Conservation (phyloP, 75 land plant species). For the Picea sitchensis region DNA sequence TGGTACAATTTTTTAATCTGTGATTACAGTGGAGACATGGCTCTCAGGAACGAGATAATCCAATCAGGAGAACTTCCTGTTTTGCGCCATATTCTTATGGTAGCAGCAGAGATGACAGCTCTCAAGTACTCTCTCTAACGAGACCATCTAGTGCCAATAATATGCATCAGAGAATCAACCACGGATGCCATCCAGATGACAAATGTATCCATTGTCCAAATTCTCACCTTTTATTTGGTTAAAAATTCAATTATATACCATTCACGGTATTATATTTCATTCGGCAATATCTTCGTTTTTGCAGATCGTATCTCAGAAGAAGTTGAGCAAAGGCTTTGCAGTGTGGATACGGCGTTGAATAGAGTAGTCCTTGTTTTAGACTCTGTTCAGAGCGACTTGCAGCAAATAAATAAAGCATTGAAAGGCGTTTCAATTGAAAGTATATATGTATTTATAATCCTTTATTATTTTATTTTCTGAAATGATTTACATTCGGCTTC, state of each 20-base stretch:
- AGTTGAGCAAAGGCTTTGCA: constrained; percentile 38
- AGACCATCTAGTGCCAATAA: neutral
- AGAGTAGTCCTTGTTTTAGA: constrained; percentile 49
- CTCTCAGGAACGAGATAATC: constrained; percentile 56
- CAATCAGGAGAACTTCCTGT: constrained; percentile 33
- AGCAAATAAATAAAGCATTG: constrained; percentile 57
- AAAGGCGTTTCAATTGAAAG: constrained; percentile 46
- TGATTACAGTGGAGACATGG: constrained; percentile 34
- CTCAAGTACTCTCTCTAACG: neutral
- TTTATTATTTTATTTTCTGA: constrained; percentile 2
- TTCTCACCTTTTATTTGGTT: neutral
- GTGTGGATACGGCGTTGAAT: constrained; percentile 44
- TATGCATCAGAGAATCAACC: neutral
- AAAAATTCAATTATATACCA: neutral
- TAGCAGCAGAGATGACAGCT: neutral
- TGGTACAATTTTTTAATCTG: neutral
- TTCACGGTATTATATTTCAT: neutral
- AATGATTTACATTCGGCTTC: neutral
- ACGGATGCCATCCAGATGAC: neutral
- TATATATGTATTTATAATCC: constrained; percentile 15
- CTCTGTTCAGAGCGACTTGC: constrained; percentile 60
- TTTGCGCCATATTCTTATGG: constrained; percentile 13
- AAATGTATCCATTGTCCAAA: neutral
- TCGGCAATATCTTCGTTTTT: constrained; percentile 1
- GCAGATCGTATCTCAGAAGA: constrained; percentile 54